Percentiles rank a stretch among this genome's conserved stretches.
Evolutionary conservation across 1,284 basidiomycete genomes (phyloP).

Genomic region (Caloboletus firmus): DNA sequence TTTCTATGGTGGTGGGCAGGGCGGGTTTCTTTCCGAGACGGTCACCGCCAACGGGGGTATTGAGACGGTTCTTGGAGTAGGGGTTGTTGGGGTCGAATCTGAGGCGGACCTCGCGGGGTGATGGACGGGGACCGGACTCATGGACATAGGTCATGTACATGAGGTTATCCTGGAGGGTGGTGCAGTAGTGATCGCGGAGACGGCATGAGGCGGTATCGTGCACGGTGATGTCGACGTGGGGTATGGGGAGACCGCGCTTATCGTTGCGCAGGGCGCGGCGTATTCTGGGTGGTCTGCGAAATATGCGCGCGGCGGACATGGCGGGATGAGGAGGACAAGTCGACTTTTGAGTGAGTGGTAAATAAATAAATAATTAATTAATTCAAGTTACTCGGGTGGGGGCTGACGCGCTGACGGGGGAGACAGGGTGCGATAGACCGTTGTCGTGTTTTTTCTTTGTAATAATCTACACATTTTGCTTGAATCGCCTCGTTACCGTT

Average conservation of each 20-base stretch:
- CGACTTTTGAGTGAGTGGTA: neutral
- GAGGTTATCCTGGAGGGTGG: constrained; percentile 81
- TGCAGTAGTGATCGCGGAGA: constrained; percentile 82
- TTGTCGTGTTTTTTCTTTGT: neutral
- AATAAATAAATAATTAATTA: constrained; percentile 6
- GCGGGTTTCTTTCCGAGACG: constrained; percentile 66
- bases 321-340: neutral
- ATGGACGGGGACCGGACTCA: constrained; percentile 51
- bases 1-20: constrained; percentile 61
- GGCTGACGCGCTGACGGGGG: constrained; percentile 5
- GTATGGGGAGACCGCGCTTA: constrained; percentile 59
- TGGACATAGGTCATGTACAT: constrained; percentile 97
- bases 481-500: neutral
- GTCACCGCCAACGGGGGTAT: constrained; percentile 73
- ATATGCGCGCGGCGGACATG: constrained; percentile 37
- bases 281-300: constrained; percentile 49
- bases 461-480: neutral
- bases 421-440: neutral
- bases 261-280: constrained; percentile 49
- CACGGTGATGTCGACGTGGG: constrained; percentile 60
- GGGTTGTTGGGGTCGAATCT: constrained; percentile 78
- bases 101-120: constrained; percentile 60
- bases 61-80: constrained; percentile 72
- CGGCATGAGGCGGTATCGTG: constrained; percentile 78
- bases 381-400: neutral